Percentiles rank a stretch among this genome's conserved stretches.
Evolutionary conservation across 306 rosid genomes (phyloP).

Genomic region (Neltuma alba): DNA sequence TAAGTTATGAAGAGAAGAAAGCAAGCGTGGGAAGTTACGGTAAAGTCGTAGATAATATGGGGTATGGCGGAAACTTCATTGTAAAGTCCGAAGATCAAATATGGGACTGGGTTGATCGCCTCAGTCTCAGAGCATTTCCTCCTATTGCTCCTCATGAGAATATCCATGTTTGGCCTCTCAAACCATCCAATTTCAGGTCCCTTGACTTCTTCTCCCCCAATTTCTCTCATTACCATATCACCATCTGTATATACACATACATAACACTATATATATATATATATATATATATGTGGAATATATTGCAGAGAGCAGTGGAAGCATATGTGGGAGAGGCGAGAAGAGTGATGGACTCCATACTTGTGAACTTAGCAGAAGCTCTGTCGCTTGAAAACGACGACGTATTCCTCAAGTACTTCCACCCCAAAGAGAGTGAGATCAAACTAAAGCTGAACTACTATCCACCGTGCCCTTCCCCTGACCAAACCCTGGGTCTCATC

Average conservation of each 20-base stretch:
- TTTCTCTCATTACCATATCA: too few species aligned
- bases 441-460: too few species aligned
- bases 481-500: too few species aligned
- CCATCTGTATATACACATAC: too few species aligned
- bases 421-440: too few species aligned
- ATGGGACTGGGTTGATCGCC: conserved; percentile 21
- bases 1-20: conserved; percentile 28
- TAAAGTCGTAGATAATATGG: background rate
- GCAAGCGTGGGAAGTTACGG: conserved; percentile 9
- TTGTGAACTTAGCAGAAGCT: too few species aligned
- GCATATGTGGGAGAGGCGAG: background rate
- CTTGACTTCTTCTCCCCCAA: too few species aligned
- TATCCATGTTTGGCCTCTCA: conserved; percentile 28
- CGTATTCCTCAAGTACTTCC: background rate
- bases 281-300: too few species aligned
- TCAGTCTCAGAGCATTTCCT: too few species aligned
- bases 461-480: too few species aligned
- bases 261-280: too few species aligned
- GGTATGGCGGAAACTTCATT: conserved; percentile 15
- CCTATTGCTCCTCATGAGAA: background rate
- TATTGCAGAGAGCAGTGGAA: background rate
- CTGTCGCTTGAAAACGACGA: background rate
- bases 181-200: conserved; percentile 25
- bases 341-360: background rate
- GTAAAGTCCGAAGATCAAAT: conserved; percentile 6